phyloP scores from a whole-genome alignment of 2,329 filamentous ascomycete genomes.

The Aspergillus novofumigatus region DNA sequence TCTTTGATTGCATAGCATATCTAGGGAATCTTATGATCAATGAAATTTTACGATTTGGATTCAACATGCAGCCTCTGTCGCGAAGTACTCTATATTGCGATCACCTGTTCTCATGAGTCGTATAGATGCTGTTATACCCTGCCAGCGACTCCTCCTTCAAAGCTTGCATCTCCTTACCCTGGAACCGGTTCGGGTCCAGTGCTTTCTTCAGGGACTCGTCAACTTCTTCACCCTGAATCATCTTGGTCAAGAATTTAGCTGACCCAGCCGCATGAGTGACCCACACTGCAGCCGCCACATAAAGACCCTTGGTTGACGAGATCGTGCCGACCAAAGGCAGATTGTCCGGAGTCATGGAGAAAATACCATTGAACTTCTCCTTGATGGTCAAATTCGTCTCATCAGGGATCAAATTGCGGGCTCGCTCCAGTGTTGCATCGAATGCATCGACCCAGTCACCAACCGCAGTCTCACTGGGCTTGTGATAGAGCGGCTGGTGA shows the following conservation, averaged over 20 bases:
- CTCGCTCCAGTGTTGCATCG: conserved; percentile 16
- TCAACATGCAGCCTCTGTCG: neutral
- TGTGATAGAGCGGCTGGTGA: conserved; percentile 21
- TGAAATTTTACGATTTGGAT: neutral
- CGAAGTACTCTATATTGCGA: neutral
- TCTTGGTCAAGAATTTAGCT: conserved; percentile 20
- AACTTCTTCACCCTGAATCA: conserved; percentile 13
- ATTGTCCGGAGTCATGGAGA: conserved; percentile 34
- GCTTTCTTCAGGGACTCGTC: conserved; percentile 14
- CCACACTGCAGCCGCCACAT: conserved; percentile 33
- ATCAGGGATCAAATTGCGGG: conserved; percentile 16
- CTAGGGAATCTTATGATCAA: neutral
- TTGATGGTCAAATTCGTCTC: conserved; percentile 10
- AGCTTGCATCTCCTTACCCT: conserved; percentile 12
- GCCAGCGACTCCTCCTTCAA: conserved; percentile 21
- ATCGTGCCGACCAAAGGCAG: conserved; percentile 30
- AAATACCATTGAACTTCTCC: conserved; percentile 31
- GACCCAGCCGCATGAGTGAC: conserved; percentile 33
- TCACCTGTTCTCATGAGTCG: conserved; percentile 10
- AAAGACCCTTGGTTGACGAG: conserved; percentile 20
- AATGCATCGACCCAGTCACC: conserved; percentile 22
- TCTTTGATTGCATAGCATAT: neutral
- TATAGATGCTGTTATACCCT: conserved; percentile 32
- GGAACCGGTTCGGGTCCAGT: conserved; percentile 24
- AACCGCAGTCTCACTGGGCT: conserved; percentile 15